Percentiles rank a stretch among this genome's conserved stretches.
These are phyloP conservation scores for Aspergillus indologenus DNA, from an alignment of 495 filamentous ascomycete genomes.

Conservation along the genomic window DNA sequence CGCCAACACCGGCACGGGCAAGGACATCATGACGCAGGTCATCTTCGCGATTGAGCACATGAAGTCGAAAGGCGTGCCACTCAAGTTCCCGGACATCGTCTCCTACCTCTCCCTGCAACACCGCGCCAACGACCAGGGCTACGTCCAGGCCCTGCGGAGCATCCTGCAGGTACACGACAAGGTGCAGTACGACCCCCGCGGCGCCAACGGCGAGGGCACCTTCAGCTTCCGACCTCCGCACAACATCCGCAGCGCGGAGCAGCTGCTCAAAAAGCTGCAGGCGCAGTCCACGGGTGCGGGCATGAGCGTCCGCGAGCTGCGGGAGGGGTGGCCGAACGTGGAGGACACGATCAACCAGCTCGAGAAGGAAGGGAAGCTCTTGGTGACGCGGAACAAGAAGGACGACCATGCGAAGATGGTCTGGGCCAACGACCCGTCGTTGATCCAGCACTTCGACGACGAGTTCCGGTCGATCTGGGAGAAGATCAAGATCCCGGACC, in stretches of 20 bases:
- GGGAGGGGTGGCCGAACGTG: constrained; percentile 90
- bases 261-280: constrained; percentile 77
- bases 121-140: constrained; percentile 42
- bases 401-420: constrained; percentile 81
- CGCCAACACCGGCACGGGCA: constrained; percentile 69
- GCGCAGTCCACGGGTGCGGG: constrained; percentile 75
- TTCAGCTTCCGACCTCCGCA: constrained; percentile 77
- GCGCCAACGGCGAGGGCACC: constrained; percentile 58
- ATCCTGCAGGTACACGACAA: constrained; percentile 57
- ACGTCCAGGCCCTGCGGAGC: constrained; percentile 42
- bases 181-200: constrained; percentile 65
- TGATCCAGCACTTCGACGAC: constrained; percentile 70
- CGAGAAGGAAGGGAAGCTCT: constrained; percentile 72
- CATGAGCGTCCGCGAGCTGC: constrained; percentile 79
- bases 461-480: constrained; percentile 84
- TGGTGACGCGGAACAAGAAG: constrained; percentile 89
- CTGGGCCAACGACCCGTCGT: constrained; percentile 80
- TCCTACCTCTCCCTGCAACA: constrained; percentile 69
- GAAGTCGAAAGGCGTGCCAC: constrained; percentile 68
- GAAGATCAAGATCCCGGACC: constrained; percentile 70
- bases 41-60: constrained; percentile 80
- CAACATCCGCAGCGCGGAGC: constrained; percentile 68
- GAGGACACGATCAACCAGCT: constrained; percentile 71
- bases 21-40: constrained; percentile 79
- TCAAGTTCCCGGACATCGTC: constrained; percentile 70